Conservation (phyloP, 805 yeast genomes). For the Blastobotrys attinorum region DNA sequence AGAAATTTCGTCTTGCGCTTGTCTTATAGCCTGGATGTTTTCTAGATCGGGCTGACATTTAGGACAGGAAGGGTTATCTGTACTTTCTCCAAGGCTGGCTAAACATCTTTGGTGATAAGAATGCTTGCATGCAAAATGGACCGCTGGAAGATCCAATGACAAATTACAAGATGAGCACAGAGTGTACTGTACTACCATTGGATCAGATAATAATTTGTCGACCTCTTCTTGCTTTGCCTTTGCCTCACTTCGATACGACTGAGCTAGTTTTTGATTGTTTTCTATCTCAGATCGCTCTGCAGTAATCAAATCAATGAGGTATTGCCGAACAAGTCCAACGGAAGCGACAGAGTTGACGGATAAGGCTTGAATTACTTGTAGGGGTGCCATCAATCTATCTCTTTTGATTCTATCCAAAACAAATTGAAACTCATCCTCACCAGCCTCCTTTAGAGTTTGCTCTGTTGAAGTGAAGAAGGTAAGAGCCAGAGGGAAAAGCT, state of each 20-base stretch:
- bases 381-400: conserved; percentile 53
- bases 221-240: conserved; percentile 45
- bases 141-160: conserved; percentile 65
- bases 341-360: conserved; percentile 56
- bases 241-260: conserved; percentile 62
- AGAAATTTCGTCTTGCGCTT: conserved; percentile 53
- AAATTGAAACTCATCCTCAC: conserved; percentile 40
- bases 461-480: conserved; percentile 52
- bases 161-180: conserved; percentile 59
- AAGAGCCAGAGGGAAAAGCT: conserved; percentile 57
- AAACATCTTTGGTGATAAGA: conserved; percentile 80
- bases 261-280: conserved; percentile 59
- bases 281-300: conserved; percentile 54
- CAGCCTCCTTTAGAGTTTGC: conserved; percentile 42
- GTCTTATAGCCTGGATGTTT: conserved; percentile 49
- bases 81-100: conserved; percentile 23
- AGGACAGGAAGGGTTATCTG: conserved; percentile 50
- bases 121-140: conserved; percentile 81
- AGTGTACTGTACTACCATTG: conserved; percentile 50
- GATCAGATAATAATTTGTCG: conserved; percentile 40
- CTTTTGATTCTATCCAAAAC: conserved; percentile 48
- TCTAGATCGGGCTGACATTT: conserved; percentile 66
- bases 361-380: conserved; percentile 68
- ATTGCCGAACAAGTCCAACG: conserved; percentile 64
- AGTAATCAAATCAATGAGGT: conserved; percentile 53